Percentiles rank a stretch among this genome's conserved stretches.
phyloP scores from a whole-genome alignment of 129 eudicot species.

The Ambrosia artemisiifolia region DNA sequence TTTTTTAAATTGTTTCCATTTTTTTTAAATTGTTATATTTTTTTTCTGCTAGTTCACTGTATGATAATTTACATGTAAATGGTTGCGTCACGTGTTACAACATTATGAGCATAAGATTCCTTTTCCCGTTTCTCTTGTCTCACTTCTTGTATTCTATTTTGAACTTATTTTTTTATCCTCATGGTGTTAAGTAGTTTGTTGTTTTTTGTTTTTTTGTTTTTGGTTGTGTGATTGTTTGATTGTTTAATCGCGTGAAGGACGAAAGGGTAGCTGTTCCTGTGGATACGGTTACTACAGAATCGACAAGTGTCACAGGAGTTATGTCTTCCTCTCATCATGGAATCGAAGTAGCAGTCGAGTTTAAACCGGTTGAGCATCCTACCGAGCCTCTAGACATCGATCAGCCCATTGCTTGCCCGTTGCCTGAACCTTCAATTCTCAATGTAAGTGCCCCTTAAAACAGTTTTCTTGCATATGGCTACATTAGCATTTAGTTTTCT shows the following conservation, averaged over 20 bases:
- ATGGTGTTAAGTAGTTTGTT: slow-evolving; percentile 1
- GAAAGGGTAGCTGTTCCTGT: slow-evolving; percentile 50
- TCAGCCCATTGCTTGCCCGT: slow-evolving; percentile 79
- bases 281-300: slow-evolving; percentile 37
- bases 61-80: too few relatives aligned
- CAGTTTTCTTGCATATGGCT: not conserved
- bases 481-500: not conserved
- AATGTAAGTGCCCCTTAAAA: slow-evolving; percentile 52
- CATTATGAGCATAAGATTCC: too few relatives aligned
- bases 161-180: not conserved
- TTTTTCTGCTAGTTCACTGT: too few relatives aligned
- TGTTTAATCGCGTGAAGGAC: slow-evolving; percentile 43
- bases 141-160: too few relatives aligned
- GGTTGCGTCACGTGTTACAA: too few relatives aligned
- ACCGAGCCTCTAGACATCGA: slow-evolving; percentile 82
- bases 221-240: not conserved
- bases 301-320: slow-evolving; percentile 30
- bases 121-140: too few relatives aligned
- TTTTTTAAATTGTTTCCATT: too few relatives aligned
- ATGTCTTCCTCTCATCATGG: slow-evolving; percentile 60
- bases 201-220: not conserved
- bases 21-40: too few relatives aligned
- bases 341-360: slow-evolving; percentile 77
- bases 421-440: slow-evolving; percentile 93
- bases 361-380: slow-evolving; percentile 92